Evolutionary conservation across 2,329 filamentous ascomycete genomes (phyloP).

Genomic region (Lasiodiplodia theobromae): DNA sequence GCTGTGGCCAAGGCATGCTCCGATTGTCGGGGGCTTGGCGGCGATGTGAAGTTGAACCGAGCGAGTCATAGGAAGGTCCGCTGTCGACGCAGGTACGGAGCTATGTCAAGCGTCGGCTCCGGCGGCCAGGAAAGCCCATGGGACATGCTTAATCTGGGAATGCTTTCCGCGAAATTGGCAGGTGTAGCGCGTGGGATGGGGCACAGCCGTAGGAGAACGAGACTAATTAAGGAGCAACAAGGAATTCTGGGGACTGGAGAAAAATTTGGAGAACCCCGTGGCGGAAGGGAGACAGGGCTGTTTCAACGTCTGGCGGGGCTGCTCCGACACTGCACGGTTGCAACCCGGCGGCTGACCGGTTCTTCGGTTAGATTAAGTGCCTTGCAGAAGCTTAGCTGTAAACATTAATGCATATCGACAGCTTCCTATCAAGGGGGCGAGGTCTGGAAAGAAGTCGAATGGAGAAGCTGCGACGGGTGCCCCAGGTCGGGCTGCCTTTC

Average conservation of each 20-base stretch:
- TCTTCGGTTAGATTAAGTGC: not conserved
- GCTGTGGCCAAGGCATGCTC: slow-evolving; percentile 8
- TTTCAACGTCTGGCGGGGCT: slow-evolving; percentile 3
- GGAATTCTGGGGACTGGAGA: not conserved
- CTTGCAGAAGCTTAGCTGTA: not conserved
- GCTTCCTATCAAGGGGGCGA: not conserved
- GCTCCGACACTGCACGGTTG: not conserved
- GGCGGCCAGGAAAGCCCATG: slow-evolving; percentile 3
- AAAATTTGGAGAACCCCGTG: not conserved
- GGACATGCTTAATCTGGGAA: slow-evolving; percentile 20
- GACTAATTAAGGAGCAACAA: slow-evolving; percentile 2
- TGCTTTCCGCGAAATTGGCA: not conserved
- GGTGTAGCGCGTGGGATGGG: not conserved
- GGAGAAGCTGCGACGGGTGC: slow-evolving; percentile 2
- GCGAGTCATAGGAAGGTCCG: slow-evolving; percentile 1
- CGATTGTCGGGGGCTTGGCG: slow-evolving; percentile 21
- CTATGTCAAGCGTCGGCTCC: not conserved
- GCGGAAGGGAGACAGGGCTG: not conserved
- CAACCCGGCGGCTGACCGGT: not conserved
- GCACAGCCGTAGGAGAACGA: not conserved
- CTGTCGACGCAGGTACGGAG: slow-evolving; percentile 13
- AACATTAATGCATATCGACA: not conserved
- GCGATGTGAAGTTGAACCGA: not conserved
- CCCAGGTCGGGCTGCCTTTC: slow-evolving; percentile 6
- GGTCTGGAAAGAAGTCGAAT: not conserved